Percentiles rank a stretch among this genome's conserved stretches.
Conservation (phyloP, 768 basidiomycete species). For the Tulasnella calospora region DNA sequence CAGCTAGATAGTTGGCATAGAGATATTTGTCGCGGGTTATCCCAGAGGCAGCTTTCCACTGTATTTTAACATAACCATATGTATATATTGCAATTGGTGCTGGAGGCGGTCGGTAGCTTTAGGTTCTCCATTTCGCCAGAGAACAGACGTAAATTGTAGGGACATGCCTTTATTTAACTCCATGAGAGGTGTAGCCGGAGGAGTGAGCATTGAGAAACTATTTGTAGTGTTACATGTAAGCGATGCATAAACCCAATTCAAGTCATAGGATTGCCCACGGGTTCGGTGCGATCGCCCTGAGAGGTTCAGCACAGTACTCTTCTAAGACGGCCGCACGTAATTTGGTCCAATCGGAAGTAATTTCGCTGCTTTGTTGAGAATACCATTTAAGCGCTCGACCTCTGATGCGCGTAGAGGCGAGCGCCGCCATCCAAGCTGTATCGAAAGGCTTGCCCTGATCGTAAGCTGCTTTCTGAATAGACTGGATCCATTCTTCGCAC, state of each 20-base stretch:
- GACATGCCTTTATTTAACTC: too few species aligned
- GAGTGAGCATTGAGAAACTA: too few species aligned
- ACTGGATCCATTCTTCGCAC: neutral
- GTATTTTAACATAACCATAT: neutral
- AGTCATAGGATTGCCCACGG: neutral
- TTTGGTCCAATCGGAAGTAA: neutral
- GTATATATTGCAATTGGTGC: neutral
- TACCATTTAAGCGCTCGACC: neutral
- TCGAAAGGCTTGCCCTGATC: neutral
- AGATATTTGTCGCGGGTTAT: neutral
- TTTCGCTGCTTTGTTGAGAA: neutral
- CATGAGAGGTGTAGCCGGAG: too few species aligned
- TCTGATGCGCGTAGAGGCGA: neutral
- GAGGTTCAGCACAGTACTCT: neutral
- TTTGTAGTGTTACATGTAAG: neutral
- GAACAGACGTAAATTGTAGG: too few species aligned
- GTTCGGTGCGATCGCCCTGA: neutral
- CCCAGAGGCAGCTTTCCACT: neutral
- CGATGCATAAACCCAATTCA: neutral
- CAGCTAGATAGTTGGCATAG: neutral
- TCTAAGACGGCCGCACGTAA: neutral
- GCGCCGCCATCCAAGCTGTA: neutral
- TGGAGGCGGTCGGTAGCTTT: neutral
- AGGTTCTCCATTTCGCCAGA: too few species aligned
- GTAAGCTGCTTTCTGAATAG: neutral